Base-by-base conservation (phyloP, 2,329 filamentous ascomycete genomes). In the Epichloe glyceriae region DNA sequence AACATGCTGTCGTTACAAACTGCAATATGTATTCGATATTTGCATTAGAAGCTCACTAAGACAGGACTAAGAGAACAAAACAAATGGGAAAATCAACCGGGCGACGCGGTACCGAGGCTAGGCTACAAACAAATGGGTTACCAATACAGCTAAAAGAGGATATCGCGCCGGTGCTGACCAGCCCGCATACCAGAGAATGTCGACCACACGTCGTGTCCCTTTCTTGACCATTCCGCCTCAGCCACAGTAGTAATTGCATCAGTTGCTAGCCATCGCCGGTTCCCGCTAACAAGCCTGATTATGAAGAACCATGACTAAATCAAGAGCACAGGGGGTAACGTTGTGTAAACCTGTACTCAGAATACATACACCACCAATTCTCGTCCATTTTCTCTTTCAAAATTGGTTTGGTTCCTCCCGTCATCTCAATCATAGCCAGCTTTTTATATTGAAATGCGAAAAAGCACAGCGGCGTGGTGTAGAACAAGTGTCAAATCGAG, bases 1-100 rank as follows among this genome's bases (percentile, higher is more conserved):
- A 38, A 14, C 5, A 7, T 38, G 35, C 35, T 3, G 35, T 33
- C 14, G 14, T 20, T 30, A 44, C 15, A 8, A 46, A 48, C 12
- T 20, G 30, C 49, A 46, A 69, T 30, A 70, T 67, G 68, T 68
- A 70, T 70, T 68, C 73, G 72, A 77, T 78, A 76, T 78, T 71
- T 77, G 75, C 73, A 80, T 80, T 79, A 80, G 71, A 78, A 78
- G 72, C 72, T 69, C 71, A 78, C 69, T 78, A 79, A 64, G 73
- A 73, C 68, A 75, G 11, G 72, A 69, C 69, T 67, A 66, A 70
- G 70, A 67, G 62, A 60, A 67, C 54, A 61, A 60, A 62, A 72
- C 69, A 69, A 67, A 65, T 70, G 69, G 65, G 62, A 58, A 61
- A 62, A 61, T 62, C 56, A 55, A 55, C 51, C 56, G 55, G 56